Evolutionary conservation across 2,329 filamentous ascomycete species (phyloP).

Genomic region (Aspergillus ibericus): DNA sequence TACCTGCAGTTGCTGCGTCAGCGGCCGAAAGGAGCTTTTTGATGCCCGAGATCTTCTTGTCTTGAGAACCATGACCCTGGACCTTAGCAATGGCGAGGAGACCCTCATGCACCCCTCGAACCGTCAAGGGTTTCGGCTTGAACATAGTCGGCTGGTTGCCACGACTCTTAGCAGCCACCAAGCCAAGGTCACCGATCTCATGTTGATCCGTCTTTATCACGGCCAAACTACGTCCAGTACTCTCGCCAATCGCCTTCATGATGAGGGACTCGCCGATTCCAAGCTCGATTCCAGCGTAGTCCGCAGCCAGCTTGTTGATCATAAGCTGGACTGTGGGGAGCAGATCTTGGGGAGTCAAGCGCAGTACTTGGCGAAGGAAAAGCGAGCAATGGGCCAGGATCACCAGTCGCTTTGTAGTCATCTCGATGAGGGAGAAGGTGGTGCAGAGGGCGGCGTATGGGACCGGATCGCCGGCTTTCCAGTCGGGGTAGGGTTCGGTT

Average conservation of each 20-base stretch:
- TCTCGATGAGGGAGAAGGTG: conserved; percentile 91
- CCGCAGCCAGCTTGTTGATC: conserved; percentile 96
- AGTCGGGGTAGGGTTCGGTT: conserved; percentile 90
- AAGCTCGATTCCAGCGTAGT: conserved; percentile 93
- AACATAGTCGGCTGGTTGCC: conserved; percentile 98
- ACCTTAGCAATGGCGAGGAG: conserved; percentile 85
- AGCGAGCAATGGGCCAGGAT: conserved; percentile 87
- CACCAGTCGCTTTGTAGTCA: conserved; percentile 86
- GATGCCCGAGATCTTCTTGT: conserved; percentile 87
- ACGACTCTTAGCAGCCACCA: conserved; percentile 93
- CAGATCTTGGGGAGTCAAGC: conserved; percentile 83
- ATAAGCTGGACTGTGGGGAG: conserved; percentile 88
- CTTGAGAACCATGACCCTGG: conserved; percentile 82
- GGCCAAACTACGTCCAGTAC: conserved; percentile 80
- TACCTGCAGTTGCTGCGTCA: conserved; percentile 70
- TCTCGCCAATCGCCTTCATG: conserved; percentile 97
- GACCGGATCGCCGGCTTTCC: conserved; percentile 83
- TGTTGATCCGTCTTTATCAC: conserved; percentile 96
- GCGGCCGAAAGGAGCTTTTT: conserved; percentile 94
- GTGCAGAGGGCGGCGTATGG: conserved; percentile 93
- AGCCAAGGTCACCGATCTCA: conserved; percentile 90
- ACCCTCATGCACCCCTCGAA: conserved; percentile 82
- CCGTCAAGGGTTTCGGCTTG: conserved; percentile 87
- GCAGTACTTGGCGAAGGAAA: conserved; percentile 91
- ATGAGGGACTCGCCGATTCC: conserved; percentile 98